These are phyloP conservation scores for Pseudocercospora fuligena DNA, from an alignment of 2,329 filamentous ascomycete genomes.

Conservation along the genomic window DNA sequence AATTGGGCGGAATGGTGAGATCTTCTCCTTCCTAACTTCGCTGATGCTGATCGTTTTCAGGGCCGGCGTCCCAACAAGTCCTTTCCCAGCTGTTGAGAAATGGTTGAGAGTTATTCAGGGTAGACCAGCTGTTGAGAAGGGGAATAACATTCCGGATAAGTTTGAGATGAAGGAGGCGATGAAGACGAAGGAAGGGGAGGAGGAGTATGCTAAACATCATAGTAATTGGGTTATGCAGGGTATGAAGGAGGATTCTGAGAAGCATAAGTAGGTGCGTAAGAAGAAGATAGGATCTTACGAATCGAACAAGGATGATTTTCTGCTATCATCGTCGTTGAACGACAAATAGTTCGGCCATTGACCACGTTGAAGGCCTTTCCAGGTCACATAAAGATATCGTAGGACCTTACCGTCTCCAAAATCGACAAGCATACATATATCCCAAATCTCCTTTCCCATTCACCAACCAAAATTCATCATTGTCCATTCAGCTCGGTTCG, in stretches of 20 bases:
- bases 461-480: not conserved
- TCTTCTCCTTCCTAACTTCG: conserved; percentile 23
- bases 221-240: conserved; percentile 42
- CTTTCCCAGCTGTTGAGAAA: conserved; percentile 37
- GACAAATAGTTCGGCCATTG: no score
- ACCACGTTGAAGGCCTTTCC: no score
- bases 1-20: conserved; percentile 50
- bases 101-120: conserved; percentile 43
- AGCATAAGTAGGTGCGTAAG: conserved; percentile 34
- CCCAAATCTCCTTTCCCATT: not conserved
- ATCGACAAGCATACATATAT: not conserved
- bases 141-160: conserved; percentile 43
- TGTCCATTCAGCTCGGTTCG: not conserved
- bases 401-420: no score
- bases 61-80: conserved; percentile 20
- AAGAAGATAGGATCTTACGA: no score
- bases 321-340: no score
- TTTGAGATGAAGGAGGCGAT: conserved; percentile 47
- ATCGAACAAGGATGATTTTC: no score
- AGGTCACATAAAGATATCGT: no score
- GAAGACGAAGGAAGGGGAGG: conserved; percentile 44
- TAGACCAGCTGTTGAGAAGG: conserved; percentile 40
- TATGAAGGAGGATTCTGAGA: conserved; percentile 46
- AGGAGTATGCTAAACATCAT: conserved; percentile 44
- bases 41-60: not conserved